These are phyloP conservation scores for Auriscalpium vulgare DNA, from an alignment of 768 basidiomycete genomes.

Conservation along the genomic window DNA sequence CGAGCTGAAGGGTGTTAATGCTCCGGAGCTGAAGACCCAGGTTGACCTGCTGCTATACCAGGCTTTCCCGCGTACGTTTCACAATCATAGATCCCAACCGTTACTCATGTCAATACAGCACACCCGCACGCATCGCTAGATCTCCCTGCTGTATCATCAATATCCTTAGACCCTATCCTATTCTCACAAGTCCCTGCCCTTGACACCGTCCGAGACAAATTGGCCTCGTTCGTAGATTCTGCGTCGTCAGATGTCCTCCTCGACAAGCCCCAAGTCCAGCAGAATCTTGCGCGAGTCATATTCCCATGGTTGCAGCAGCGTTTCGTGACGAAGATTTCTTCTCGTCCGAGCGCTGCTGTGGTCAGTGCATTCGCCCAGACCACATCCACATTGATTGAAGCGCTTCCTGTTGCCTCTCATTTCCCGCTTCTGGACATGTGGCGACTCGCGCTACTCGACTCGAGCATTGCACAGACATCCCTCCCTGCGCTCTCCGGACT, in stretches of 20 bases:
- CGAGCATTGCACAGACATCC: conserved; percentile 28
- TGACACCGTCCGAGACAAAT: conserved; percentile 54
- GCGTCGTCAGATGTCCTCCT: conserved; percentile 27
- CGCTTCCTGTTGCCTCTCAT: conserved; percentile 45
- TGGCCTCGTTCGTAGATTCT: conserved; percentile 53
- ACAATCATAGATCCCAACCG: background rate
- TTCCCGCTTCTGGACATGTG: conserved; percentile 84
- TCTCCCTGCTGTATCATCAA: conserved; percentile 49
- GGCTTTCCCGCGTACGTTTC: conserved; percentile 67
- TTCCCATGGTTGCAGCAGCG: conserved; percentile 60
- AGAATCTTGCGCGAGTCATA: conserved; percentile 39
- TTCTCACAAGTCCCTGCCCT: conserved; percentile 65
- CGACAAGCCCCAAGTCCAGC: conserved; percentile 35
- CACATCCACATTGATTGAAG: conserved; percentile 33
- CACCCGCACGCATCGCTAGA: conserved; percentile 64
- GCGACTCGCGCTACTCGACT: conserved; percentile 69
- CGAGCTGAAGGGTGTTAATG: conserved; percentile 68
- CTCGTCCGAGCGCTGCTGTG: conserved; percentile 10
- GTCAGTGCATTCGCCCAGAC: conserved; percentile 29
- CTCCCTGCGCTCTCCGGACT: conserved; percentile 39
- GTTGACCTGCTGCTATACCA: conserved; percentile 67
- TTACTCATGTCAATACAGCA: conserved; percentile 32
- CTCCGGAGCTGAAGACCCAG: conserved; percentile 60
- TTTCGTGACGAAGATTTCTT: conserved; percentile 28
- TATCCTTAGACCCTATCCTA: conserved; percentile 69